Evolutionary conservation across 2,329 filamentous ascomycete species (phyloP), one percentile per base, ranked within the genome.

Genomic region (Epichloe coenophiala): DNA sequence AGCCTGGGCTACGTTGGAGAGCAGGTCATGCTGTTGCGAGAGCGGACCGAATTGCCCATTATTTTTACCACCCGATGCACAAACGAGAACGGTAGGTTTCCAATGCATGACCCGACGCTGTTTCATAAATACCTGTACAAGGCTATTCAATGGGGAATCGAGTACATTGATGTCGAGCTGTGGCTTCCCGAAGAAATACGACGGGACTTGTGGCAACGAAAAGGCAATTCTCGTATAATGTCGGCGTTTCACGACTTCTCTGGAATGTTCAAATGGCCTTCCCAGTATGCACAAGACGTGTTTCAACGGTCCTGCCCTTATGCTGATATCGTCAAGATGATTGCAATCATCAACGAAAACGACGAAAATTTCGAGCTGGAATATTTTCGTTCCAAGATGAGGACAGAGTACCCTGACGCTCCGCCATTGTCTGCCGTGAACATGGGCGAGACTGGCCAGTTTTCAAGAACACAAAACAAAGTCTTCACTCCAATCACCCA

Each of bases 161-260:
- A 94, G 65, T 95, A 94, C 62, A 84, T 94, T 55, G 88, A 95
- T 60, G 87, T 94, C 48, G 88, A 94, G 69, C 69, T 94, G 39
- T 93, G 88, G 86, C 75, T 94, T 38, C 88, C 88, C 1, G 86
- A 90, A 62, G 71, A 78, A 6, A 86, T 94, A 51, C 75, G 88
- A 55, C 74, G 74, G 55, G 75, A 72, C 53, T 68, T 94, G 9
- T 84, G 80, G 49, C 78, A 84, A 57, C 75, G 78, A 49, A 83
- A 84, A 57, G 87, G 87, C 2, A 86, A 81, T 66, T 91, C 84
- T 60, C 84, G 83, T 56, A 88, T 95, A 65, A 89, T 94, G 71
- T 91, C 87, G n/a, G 88, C 88, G 12, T 93, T 91, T 60, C 88
- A 94, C 64, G 88, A 93, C 68, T 91, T 91, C 61, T 89, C 86